These are phyloP conservation scores for Wickerhamiella infanticola DNA, from an alignment of 1,139 yeast genomes.

Conservation along the genomic window DNA sequence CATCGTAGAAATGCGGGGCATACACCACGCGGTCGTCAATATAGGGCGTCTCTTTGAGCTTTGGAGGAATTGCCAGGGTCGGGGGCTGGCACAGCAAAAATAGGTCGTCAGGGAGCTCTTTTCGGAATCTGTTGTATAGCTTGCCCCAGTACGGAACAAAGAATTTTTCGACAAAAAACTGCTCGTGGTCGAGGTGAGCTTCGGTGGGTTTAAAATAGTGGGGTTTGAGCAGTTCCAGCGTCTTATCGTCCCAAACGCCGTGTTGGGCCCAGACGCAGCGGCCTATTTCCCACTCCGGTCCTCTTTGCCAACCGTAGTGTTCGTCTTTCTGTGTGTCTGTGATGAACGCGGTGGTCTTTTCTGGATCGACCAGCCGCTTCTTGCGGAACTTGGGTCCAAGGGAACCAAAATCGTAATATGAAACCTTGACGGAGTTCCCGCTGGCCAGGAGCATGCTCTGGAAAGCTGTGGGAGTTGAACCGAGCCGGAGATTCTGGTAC, in stretches of 20 bases:
- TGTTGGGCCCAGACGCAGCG: slow-evolving; percentile 59
- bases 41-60: slow-evolving; percentile 36
- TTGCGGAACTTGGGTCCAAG: slow-evolving; percentile 62
- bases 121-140: slow-evolving; percentile 37
- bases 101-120: slow-evolving; percentile 32
- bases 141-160: slow-evolving; percentile 43
- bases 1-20: slow-evolving; percentile 82
- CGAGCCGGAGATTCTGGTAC: slow-evolving; percentile 20
- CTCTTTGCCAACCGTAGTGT: slow-evolving; percentile 53
- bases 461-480: slow-evolving; percentile 21
- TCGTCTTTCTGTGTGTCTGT: slow-evolving; percentile 31
- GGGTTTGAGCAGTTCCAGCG: slow-evolving; percentile 23
- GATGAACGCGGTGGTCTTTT: slow-evolving; percentile 56
- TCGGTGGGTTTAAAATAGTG: slow-evolving; percentile 34
- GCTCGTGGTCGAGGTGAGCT: slow-evolving; percentile 32
- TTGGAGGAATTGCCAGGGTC: slow-evolving; percentile 67
- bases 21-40: slow-evolving; percentile 52
- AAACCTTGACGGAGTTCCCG: slow-evolving; percentile 55
- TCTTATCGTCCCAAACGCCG: slow-evolving; percentile 49
- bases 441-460: slow-evolving; percentile 38
- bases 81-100: slow-evolving; percentile 71
- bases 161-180: slow-evolving; percentile 45
- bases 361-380: slow-evolving; percentile 42
- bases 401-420: slow-evolving; percentile 46
- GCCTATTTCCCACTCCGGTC: slow-evolving; percentile 48